Percentiles rank a stretch among this genome's conserved stretches.
phyloP scores from a whole-genome alignment of 306 rosid genomes.

The Castanospermum australe region DNA sequence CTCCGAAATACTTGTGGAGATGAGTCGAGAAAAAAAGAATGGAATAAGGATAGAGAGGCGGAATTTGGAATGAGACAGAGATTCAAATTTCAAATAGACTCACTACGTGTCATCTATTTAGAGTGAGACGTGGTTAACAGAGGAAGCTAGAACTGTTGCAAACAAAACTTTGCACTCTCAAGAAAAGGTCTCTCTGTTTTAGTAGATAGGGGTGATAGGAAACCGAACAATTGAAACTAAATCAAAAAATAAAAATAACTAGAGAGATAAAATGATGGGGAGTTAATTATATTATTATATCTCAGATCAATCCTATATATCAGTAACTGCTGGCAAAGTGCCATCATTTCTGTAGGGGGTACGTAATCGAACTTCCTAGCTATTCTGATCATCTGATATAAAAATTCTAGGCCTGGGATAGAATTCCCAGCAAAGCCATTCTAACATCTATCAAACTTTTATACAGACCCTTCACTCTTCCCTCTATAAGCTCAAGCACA shows the following conservation, averaged over 20 bases:
- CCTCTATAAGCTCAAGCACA: constrained; percentile 31
- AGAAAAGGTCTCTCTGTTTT: no score
- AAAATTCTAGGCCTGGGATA: constrained; percentile 34
- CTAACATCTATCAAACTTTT: constrained; percentile 42
- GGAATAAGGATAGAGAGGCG: no score
- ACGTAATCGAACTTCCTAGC: constrained; percentile 15
- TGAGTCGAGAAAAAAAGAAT: no score
- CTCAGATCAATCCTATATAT: constrained; percentile 14
- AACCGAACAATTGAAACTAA: not conserved
- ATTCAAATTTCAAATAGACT: no score
- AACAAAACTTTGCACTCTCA: no score
- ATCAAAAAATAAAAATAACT: not conserved
- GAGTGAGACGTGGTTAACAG: no score
- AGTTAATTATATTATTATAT: not conserved
- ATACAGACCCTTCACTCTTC: constrained; percentile 39
- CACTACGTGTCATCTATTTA: no score
- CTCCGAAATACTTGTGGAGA: no score
- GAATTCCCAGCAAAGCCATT: constrained; percentile 46
- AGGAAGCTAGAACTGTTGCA: no score
- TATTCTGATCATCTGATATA: not conserved
- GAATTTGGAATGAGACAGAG: no score
- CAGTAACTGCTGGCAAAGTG: not conserved
- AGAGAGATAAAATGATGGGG: not conserved
- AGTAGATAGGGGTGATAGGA: no score
- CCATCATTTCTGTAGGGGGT: not conserved